These are phyloP conservation scores for Pythium volutum DNA, from an alignment of 352 stramenopile species.

Conservation along the genomic window DNA sequence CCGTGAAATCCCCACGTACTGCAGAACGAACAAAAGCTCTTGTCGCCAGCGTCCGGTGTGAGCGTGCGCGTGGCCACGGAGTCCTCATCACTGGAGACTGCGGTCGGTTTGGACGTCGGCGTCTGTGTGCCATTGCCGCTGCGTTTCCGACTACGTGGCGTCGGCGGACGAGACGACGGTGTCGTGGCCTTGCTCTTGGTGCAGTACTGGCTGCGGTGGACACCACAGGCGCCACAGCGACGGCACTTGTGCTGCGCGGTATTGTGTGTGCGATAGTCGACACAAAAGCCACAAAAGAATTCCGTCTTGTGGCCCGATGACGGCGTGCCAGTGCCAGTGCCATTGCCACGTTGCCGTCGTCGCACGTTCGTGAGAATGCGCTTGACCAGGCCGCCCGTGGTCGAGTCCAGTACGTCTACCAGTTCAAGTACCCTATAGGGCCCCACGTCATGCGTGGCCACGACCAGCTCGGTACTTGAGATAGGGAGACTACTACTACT, in stretches of 20 bases:
- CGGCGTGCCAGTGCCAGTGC: conserved; percentile 3
- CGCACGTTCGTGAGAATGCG: conserved; percentile 68
- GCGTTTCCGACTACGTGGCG: conserved; percentile 6
- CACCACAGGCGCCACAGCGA: conserved; percentile 48
- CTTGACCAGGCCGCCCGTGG: conserved; percentile 73
- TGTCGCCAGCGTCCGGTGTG: conserved; percentile 26
- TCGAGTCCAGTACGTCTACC: conserved; percentile 73
- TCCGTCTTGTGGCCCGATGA: conserved; percentile 19
- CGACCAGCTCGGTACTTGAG: neutral
- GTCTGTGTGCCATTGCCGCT: conserved; percentile 4
- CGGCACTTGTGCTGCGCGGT: conserved; percentile 61
- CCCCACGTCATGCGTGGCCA: conserved; percentile 11
- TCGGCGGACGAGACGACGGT: neutral
- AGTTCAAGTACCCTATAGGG: conserved; percentile 68
- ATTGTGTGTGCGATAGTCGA: conserved; percentile 66
- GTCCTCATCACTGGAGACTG: neutral
- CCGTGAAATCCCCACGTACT: conserved; percentile 47
- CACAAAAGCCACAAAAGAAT: conserved; percentile 70
- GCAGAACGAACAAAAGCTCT: conserved; percentile 63
- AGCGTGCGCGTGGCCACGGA: conserved; percentile 14
- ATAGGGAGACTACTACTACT: too few species aligned
- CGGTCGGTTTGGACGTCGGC: neutral
- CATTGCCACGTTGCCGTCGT: conserved; percentile 19
- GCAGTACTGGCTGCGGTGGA: conserved; percentile 64
- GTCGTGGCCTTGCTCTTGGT: conserved; percentile 15